Evolutionary conservation across 805 yeast species (phyloP), one percentile per base, ranked within the genome.

Genomic region (Nakazawaea ernobii): DNA sequence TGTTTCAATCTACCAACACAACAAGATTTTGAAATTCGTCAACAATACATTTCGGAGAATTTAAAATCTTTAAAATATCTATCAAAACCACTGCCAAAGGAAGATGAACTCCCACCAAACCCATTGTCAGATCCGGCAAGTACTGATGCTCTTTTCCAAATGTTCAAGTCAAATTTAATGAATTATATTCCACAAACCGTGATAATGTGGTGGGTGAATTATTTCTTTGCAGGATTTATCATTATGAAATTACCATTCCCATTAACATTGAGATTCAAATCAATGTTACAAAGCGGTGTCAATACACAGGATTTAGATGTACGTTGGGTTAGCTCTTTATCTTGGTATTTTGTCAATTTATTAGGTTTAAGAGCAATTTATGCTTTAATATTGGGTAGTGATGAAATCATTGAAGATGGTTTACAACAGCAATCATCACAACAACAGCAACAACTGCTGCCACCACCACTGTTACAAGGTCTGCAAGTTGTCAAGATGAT

Each of bases 131-230:
- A 88, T 56, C 84, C 95, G 3, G 70, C 72, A 42, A 73, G 84
- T 27, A 74, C 83, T 51, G 96, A 90, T 48, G 79, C 82, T 20
- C 68, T 94, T 73, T 72, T 83, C 71, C 75, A 74, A 42, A 82
- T 87, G 83, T 77, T 90, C 49, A 89, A 89, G 60, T 83, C 84
- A 8, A 91, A 89, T 60, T 68, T 89, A 53, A 83, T 91, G 59
- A 87, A 81, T 65, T 87, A 83, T 61, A 77, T 90, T 15, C 97
- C 98, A 1, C 98, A 94, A 67, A 88, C 97, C 0, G 63, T 91
- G 35, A 85, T 91, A 53, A 91, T 94, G 97, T 89, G 90, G 59
- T 94, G 97, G 96, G 92, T 92, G 51, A 88, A 87, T 59, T 86
- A 82, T 58, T 91, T 92, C 68, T 94, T 89, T 64, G 88, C 92